Percentiles rank a stretch among this genome's conserved stretches.
These are phyloP conservation scores for Coemansia sp. DNA, from an alignment of 192 early-diverging fungal species.

Conservation along the genomic window DNA sequence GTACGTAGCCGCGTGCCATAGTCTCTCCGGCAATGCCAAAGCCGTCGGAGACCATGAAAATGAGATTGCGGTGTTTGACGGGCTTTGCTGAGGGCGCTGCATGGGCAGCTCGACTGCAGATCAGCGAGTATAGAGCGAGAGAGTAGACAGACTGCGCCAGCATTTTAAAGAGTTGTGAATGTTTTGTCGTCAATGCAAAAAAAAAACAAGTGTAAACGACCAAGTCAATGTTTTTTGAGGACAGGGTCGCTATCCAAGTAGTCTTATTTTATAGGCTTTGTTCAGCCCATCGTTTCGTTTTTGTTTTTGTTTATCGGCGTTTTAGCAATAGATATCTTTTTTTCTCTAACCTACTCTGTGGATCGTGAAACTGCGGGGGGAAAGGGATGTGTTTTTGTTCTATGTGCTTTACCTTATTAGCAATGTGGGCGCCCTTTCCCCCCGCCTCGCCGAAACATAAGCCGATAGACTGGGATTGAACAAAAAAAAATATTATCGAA, in stretches of 20 bases:
- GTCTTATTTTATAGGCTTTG: not conserved
- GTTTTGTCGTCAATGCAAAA: not conserved
- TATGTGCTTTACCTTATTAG: not conserved
- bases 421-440: not conserved
- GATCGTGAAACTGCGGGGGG: not conserved
- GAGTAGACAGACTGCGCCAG: not conserved
- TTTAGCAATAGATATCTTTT: not conserved
- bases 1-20: slow-evolving; percentile 52
- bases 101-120: not conserved
- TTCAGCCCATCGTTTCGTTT: not conserved
- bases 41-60: slow-evolving; percentile 64
- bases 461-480: not conserved
- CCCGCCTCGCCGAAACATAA: not conserved
- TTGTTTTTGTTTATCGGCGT: no score
- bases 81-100: not conserved
- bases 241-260: not conserved
- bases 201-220: not conserved
- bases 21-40: slow-evolving; percentile 62
- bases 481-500: not conserved
- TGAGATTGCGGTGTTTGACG: slow-evolving; percentile 45
- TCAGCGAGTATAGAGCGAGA: not conserved
- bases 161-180: not conserved
- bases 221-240: not conserved
- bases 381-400: not conserved
- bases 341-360: not conserved